Percentiles rank a stretch among this genome's conserved stretches.
These are phyloP conservation scores for Chrysoporthe puriensis DNA, from an alignment of 2,329 filamentous ascomycete species.

Conservation along the genomic window DNA sequence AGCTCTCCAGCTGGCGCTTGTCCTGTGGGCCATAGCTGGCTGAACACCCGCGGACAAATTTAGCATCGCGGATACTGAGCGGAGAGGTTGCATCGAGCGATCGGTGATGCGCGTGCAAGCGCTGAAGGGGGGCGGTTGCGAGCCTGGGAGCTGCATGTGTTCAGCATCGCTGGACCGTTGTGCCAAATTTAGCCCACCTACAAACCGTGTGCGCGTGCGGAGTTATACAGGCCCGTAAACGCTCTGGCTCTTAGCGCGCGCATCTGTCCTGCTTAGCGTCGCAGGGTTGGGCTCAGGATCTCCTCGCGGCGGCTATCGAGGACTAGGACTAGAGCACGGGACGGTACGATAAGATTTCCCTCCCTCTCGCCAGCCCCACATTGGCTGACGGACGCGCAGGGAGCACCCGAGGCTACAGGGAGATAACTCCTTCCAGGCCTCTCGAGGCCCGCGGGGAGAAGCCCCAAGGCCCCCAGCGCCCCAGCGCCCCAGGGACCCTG, in stretches of 20 bases:
- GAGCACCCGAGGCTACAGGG: slow-evolving; percentile 11
- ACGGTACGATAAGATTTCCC: background rate
- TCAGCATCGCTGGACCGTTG: background rate
- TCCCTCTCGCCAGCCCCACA: background rate
- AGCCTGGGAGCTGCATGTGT: background rate
- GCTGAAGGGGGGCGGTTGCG: slow-evolving; percentile 16
- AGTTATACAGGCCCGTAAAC: background rate
- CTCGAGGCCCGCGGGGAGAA: background rate
- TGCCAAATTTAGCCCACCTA: slow-evolving; percentile 26
- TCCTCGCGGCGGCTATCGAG: slow-evolving; percentile 12
- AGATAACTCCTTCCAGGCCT: slow-evolving; percentile 2
- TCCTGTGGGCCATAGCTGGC: slow-evolving; percentile 10
- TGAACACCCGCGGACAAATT: slow-evolving; percentile 12
- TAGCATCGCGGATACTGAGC: slow-evolving; percentile 24
- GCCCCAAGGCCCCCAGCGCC: too few species aligned
- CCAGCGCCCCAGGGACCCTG: too few species aligned
- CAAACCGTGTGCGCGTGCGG: background rate
- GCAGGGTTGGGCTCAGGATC: background rate
- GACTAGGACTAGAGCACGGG: background rate
- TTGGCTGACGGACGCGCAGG: background rate
- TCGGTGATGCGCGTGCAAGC: slow-evolving; percentile 21
- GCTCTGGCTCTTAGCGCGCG: slow-evolving; percentile 15
- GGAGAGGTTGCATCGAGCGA: slow-evolving; percentile 14
- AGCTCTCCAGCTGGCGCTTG: slow-evolving; percentile 21
- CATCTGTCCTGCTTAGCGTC: background rate